phyloP scores from a whole-genome alignment of 2,329 filamentous ascomycete species.

The Rhynchosporium agropyri region DNA sequence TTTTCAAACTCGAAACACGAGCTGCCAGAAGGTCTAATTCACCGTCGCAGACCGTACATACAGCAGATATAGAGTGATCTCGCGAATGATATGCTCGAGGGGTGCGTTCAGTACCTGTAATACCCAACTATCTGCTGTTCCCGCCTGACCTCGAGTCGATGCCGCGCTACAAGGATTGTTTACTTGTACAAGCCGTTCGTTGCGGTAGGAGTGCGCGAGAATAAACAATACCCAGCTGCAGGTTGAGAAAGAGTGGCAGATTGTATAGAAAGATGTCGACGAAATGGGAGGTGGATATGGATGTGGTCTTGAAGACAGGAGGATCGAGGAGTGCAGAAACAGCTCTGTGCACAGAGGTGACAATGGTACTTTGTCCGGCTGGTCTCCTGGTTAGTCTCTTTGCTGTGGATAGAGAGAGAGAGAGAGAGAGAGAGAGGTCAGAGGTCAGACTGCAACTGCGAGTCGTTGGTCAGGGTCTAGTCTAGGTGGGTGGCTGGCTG shows the following conservation, averaged over 20 bases:
- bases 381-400: constrained; percentile 16
- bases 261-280: not conserved
- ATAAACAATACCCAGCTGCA: constrained; percentile 10
- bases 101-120: constrained; percentile 31
- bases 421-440: too few relatives aligned
- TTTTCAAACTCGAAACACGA: not conserved
- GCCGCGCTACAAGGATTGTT: constrained; percentile 38
- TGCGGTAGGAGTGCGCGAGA: not conserved
- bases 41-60: constrained; percentile 15
- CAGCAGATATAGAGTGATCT: constrained; percentile 15
- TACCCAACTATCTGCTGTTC: constrained; percentile 30
- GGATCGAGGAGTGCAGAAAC: constrained; percentile 13
- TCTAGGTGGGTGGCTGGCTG: constrained; percentile 11
- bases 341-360: constrained; percentile 24
- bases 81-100: constrained; percentile 10
- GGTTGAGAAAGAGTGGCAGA: constrained; percentile 7
- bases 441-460: constrained; percentile 6
- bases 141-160: constrained; percentile 31
- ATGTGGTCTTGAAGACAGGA: not conserved
- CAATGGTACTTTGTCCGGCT: constrained; percentile 26
- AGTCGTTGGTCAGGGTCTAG: constrained; percentile 17
- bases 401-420: not conserved
- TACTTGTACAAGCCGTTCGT: not conserved
- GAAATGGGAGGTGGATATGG: not conserved
- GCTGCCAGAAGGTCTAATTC: constrained; percentile 27